Conservation (phyloP, 2,329 filamentous ascomycete genomes). For the Hymenoscyphus infarciens region DNA sequence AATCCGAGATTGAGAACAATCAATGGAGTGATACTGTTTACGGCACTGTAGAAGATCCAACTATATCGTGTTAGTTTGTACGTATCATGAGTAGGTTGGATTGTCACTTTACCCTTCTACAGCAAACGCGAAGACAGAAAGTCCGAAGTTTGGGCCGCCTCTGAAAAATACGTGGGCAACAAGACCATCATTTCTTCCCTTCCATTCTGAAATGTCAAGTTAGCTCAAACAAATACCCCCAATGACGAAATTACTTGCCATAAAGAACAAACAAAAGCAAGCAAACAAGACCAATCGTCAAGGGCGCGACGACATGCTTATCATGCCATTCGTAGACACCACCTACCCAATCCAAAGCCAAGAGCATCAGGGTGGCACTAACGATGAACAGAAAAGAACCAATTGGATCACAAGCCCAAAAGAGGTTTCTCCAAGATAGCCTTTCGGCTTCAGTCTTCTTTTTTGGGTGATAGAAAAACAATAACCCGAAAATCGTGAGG, state of each 20-base stretch:
- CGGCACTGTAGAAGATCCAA: constrained; percentile 55
- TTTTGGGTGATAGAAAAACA: constrained; percentile 48
- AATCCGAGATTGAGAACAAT: constrained; percentile 49
- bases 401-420: constrained; percentile 48
- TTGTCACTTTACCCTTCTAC: constrained; percentile 44
- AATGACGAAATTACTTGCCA: constrained; percentile 30
- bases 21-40: constrained; percentile 49
- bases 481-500: constrained; percentile 45
- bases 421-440: constrained; percentile 39
- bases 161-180: constrained; percentile 54
- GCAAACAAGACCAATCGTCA: constrained; percentile 33
- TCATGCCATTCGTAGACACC: constrained; percentile 39
- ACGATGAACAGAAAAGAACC: constrained; percentile 44
- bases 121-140: constrained; percentile 52
- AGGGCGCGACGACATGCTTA: constrained; percentile 32
- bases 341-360: constrained; percentile 46
- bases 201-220: constrained; percentile 46
- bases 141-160: constrained; percentile 50
- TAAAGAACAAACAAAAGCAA: constrained; percentile 36
- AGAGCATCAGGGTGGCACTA: constrained; percentile 42
- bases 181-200: constrained; percentile 50
- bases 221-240: not conserved
- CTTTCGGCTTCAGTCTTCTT: constrained; percentile 36
- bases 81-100: too few species aligned
- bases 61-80: constrained; percentile 12